A percentile compares a stretch with the other conserved stretches of the same genome.
Evolutionary conservation across 345 rosid species (phyloP).

Genomic region (Salix udensis): DNA sequence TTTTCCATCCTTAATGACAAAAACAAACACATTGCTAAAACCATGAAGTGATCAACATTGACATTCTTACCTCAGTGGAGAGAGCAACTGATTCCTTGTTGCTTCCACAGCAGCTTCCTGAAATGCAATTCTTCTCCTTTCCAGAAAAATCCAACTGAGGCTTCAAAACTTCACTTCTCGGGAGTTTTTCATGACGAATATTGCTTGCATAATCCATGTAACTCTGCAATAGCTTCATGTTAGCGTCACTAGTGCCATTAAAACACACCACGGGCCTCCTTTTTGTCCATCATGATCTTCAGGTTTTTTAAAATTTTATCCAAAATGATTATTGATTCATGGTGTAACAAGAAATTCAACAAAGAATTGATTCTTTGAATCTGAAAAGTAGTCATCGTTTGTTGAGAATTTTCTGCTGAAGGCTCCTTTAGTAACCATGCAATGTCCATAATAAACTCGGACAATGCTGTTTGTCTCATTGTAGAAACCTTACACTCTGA

Average conservation of each 20-base stretch:
- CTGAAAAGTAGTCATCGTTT: constrained; percentile 42
- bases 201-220: constrained; percentile 44
- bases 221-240: constrained; percentile 38
- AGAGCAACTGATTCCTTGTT: constrained; percentile 30
- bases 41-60: neutral
- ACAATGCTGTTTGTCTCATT: constrained; percentile 42
- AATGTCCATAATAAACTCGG: constrained; percentile 70
- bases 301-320: constrained; percentile 51
- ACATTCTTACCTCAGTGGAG: constrained; percentile 48
- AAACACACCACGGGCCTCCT: constrained; percentile 23
- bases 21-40: neutral
- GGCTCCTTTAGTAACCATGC: constrained; percentile 86
- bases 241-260: constrained; percentile 37
- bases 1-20: neutral
- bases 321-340: constrained; percentile 50
- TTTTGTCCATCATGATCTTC: constrained; percentile 39
- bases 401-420: constrained; percentile 42
- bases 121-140: constrained; percentile 20
- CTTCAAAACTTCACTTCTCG: constrained; percentile 18
- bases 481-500: constrained; percentile 44
- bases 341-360: constrained; percentile 51
- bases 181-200: constrained; percentile 31
- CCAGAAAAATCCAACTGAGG: constrained; percentile 18
- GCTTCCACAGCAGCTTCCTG: constrained; percentile 32
- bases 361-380: constrained; percentile 60